phyloP scores from a whole-genome alignment of 306 rosid species.

The Pyrus pyrifolia region DNA sequence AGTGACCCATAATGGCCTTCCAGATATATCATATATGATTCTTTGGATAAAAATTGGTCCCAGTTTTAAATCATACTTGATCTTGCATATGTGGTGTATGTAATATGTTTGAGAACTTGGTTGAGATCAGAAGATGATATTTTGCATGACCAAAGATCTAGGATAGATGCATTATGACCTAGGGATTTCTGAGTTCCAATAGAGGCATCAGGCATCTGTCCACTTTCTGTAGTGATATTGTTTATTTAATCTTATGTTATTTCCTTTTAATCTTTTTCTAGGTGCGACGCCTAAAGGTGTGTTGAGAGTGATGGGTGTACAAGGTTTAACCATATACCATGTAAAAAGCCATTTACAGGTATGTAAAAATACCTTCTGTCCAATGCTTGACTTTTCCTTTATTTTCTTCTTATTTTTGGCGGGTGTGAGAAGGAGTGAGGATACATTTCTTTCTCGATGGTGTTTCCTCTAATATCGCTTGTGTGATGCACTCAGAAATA shows the following conservation, averaged over 20 bases:
- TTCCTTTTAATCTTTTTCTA: conserved; percentile 20
- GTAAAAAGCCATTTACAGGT: conserved; percentile 99
- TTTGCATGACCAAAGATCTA: background rate
- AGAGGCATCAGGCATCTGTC: conserved; percentile 15
- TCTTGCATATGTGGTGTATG: background rate
- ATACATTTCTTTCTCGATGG: background rate
- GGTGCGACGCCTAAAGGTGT: conserved; percentile 99
- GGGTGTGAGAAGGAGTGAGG: conserved; percentile 4
- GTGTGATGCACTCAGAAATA: conserved; percentile 67
- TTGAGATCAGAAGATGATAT: background rate
- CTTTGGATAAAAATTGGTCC: background rate
- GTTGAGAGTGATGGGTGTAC: conserved; percentile 96
- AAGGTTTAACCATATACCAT: conserved; percentile 92
- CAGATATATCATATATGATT: background rate
- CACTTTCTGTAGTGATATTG: background rate
- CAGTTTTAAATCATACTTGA: background rate
- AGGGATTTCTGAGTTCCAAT: conserved; percentile 9
- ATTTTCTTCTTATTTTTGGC: background rate
- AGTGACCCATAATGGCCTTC: background rate
- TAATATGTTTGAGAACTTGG: background rate
- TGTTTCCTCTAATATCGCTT: conserved; percentile 17
- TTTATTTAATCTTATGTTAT: background rate
- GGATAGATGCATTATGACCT: conserved; percentile 5
- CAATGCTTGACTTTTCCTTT: background rate
- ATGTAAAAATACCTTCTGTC: background rate